These are phyloP conservation scores for Lecanicillium sp. DNA, from an alignment of 2,329 filamentous ascomycete species.

Conservation along the genomic window DNA sequence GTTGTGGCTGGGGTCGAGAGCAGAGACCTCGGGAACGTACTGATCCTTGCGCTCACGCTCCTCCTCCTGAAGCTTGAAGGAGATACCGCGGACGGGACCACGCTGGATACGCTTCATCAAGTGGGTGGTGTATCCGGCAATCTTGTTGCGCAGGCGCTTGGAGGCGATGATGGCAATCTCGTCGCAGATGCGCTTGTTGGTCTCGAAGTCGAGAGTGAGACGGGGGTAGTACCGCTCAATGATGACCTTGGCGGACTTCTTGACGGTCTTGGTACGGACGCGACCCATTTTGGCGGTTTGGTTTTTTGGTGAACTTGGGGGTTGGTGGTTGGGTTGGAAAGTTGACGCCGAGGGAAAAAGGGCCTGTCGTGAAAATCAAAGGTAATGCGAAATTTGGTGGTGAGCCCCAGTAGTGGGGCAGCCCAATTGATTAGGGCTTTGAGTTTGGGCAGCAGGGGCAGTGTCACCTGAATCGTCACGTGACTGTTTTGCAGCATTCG, in stretches of 20 bases:
- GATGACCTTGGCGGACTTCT: slow-evolving; percentile 94
- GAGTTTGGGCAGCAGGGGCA: no score
- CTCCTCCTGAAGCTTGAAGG: slow-evolving; percentile 99
- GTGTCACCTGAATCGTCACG: slow-evolving; percentile 16
- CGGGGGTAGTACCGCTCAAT: slow-evolving; percentile 98
- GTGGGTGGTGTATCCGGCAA: slow-evolving; percentile 97
- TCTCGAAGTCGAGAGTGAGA: slow-evolving; percentile 99
- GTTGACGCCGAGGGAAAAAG: slow-evolving; percentile 9
- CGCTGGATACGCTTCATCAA: slow-evolving; percentile 99
- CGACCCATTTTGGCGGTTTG: slow-evolving; percentile 60
- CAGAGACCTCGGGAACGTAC: slow-evolving; percentile 98
- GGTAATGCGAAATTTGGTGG: slow-evolving; percentile 20
- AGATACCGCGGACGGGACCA: slow-evolving; percentile 98
- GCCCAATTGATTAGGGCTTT: slow-evolving; percentile 21
- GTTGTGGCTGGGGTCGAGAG: slow-evolving; percentile 95
- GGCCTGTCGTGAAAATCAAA: slow-evolving; percentile 19
- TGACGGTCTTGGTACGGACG: slow-evolving; percentile 63
- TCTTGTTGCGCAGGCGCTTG: slow-evolving; percentile 99
- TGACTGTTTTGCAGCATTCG: slow-evolving; percentile 11
- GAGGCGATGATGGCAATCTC: slow-evolving; percentile 99
- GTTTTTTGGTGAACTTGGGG: slow-evolving; percentile 22
- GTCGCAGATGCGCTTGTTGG: slow-evolving; percentile 99
- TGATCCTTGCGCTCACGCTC: slow-evolving; percentile 99
- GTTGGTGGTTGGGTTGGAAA: slow-evolving; percentile 15
- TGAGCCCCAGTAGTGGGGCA: slow-evolving; percentile 15